phyloP scores from a whole-genome alignment of 148 eudicot species.

The Spergularia marina region DNA sequence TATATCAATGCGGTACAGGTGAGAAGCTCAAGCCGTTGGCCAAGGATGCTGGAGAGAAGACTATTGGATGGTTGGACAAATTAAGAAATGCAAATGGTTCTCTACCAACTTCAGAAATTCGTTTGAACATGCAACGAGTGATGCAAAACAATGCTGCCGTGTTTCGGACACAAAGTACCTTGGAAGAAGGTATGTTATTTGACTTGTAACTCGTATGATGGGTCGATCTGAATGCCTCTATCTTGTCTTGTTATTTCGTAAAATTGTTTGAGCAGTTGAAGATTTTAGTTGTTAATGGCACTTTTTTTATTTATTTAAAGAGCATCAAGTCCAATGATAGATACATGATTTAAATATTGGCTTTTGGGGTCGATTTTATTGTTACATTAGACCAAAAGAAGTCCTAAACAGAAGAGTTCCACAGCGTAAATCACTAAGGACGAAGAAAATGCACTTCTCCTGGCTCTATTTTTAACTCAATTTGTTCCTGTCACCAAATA shows the following conservation, averaged over 20 bases:
- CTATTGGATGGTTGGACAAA: constrained; percentile 91
- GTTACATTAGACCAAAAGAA: no score
- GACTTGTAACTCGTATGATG: not conserved
- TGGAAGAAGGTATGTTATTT: constrained; percentile 76
- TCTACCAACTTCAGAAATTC: constrained; percentile 74
- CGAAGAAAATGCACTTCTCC: no score
- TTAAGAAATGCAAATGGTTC: constrained; percentile 84
- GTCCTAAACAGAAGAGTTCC: no score
- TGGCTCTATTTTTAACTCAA: no score
- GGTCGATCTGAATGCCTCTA: not conserved
- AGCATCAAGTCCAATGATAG: no score
- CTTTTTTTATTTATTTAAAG: no score
- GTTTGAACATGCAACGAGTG: constrained; percentile 87
- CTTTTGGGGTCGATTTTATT: no score
- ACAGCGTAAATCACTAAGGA: no score
- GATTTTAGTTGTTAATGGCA: no score
- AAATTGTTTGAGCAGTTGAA: not conserved
- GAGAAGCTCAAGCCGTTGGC: constrained; percentile 79
- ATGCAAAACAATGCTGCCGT: constrained; percentile 99
- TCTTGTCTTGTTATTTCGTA: not conserved
- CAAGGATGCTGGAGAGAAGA: constrained; percentile 87
- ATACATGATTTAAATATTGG: no score
- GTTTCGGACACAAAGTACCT: constrained; percentile 85
- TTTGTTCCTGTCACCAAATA: no score
- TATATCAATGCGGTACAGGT: constrained; percentile 43